Conservation (phyloP, 2,329 filamentous ascomycete genomes). For the Fusarium keratoplasticum region DNA sequence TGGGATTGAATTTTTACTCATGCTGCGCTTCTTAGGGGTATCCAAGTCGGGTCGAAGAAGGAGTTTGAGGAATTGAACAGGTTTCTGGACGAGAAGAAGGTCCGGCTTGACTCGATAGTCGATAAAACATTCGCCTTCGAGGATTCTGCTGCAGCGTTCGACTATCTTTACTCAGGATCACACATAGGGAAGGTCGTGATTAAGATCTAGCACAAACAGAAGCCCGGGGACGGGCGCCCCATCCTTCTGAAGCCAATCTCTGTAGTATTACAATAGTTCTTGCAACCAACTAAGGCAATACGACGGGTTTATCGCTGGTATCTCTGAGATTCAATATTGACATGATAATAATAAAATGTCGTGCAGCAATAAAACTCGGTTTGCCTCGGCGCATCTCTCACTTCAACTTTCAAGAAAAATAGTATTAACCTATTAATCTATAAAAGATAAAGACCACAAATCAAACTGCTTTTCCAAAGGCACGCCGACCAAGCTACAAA, state of each 20-base stretch:
- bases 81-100: not conserved
- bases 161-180: not conserved
- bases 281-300: not conserved
- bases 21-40: not conserved
- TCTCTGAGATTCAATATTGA: no score
- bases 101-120: not conserved
- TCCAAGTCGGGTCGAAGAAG: not conserved
- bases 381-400: no score
- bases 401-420: not conserved
- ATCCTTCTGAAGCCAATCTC: not conserved
- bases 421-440: not conserved
- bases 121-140: not conserved
- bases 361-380: no score
- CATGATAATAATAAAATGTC: no score
- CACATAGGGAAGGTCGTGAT: not conserved
- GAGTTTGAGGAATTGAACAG: not conserved
- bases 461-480: not conserved
- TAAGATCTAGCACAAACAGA: not conserved
- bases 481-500: not conserved
- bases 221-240: not conserved
- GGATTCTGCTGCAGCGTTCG: not conserved
- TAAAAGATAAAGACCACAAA: not conserved
- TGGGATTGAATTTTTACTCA: not conserved
- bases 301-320: not conserved
- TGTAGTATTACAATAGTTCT: not conserved